Evolutionary conservation across 805 yeast species (phyloP).

Genomic region (Cyberlindnera maclurae): DNA sequence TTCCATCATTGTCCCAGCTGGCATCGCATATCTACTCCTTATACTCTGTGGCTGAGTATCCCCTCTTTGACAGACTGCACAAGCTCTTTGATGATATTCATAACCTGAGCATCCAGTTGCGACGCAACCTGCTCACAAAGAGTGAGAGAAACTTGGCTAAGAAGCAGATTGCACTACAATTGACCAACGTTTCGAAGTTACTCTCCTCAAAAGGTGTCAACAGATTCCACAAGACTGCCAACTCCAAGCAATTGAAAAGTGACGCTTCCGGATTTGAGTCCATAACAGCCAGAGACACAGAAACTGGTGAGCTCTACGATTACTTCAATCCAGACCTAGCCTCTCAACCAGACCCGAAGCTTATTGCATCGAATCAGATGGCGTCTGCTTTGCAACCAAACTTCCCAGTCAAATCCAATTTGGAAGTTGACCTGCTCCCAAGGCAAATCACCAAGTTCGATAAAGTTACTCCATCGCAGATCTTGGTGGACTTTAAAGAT

Average conservation of each 20-base stretch:
- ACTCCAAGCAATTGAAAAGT: conserved; percentile 23
- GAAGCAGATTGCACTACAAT: conserved; percentile 43
- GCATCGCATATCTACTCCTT: conserved; percentile 61
- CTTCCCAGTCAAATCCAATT: conserved; percentile 46
- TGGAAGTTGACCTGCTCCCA: conserved; percentile 35
- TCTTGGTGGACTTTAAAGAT: conserved; percentile 69
- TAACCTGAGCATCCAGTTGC: conserved; percentile 47
- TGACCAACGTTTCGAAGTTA: conserved; percentile 55
- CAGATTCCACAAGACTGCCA: conserved; percentile 19
- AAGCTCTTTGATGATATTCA: conserved; percentile 50
- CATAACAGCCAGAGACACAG: conserved; percentile 54
- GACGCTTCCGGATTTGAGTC: conserved; percentile 64
- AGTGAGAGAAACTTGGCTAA: conserved; percentile 42
- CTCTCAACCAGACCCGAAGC: conserved; percentile 42
- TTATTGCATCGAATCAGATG: conserved; percentile 60
- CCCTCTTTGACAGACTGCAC: conserved; percentile 50
- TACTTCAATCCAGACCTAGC: conserved; percentile 21
- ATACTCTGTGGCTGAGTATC: conserved; percentile 64
- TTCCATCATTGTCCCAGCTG: conserved; percentile 48
- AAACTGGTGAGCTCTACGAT: conserved; percentile 49
- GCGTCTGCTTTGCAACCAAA: conserved; percentile 66
- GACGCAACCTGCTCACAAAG: conserved; percentile 44
- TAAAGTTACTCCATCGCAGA: conserved; percentile 46
- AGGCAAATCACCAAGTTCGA: conserved; percentile 38
- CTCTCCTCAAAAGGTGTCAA: conserved; percentile 39